Base-by-base conservation (phyloP, 805 yeast species). In the Cyberlindnera mrakii region DNA sequence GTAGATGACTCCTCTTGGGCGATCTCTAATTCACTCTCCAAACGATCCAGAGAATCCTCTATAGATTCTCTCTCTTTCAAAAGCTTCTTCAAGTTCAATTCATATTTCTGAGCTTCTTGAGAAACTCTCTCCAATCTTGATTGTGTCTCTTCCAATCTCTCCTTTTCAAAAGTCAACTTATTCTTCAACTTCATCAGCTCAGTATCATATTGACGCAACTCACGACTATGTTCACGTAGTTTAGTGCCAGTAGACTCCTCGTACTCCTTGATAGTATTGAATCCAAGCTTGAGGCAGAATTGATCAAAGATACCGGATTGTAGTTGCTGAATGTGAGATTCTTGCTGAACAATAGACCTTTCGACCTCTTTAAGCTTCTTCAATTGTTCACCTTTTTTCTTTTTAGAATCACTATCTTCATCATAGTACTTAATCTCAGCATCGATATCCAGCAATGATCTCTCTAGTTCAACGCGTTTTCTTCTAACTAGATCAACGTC, bases 191-290 rank as follows among this genome's bases (percentile, higher is more conserved):
- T 72, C 14, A 81, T 63, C 15, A 83, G 73, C 43, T 85, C 84
- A 46, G 78, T 79, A 33, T 76, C 66, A 45, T 75, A 75, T 48
- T 78, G 78, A 1, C 84, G 70, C 36, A 80, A 67, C 55, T 83
- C 87, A 46, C 76, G 78, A 1, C 80, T 69, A 41, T 77, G 76
- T 29, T 70, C 69, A 55, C 85, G 68, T 39, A 75, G 55, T 4
- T 74, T 62, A 5, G 76, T 66, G 6, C 91, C 90, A 42, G 82
- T 85, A 11, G 76, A 67, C 35, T 66, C 67, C 58, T 89, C 96
- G 58, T 84, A 89, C 30, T 82, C 88, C 37, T 72, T 68, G 33
- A 88, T 77, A 47, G 62, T 62, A 7, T 64, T 58, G 52, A 87
- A 77, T 0, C 78, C 78, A 41, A 81, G 63, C 43, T 63, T 67